A percentile compares a stretch with the other conserved stretches of the same genome.
These are phyloP conservation scores for Penicillium ochrochloron DNA, from an alignment of 495 filamentous ascomycete genomes.

Conservation along the genomic window DNA sequence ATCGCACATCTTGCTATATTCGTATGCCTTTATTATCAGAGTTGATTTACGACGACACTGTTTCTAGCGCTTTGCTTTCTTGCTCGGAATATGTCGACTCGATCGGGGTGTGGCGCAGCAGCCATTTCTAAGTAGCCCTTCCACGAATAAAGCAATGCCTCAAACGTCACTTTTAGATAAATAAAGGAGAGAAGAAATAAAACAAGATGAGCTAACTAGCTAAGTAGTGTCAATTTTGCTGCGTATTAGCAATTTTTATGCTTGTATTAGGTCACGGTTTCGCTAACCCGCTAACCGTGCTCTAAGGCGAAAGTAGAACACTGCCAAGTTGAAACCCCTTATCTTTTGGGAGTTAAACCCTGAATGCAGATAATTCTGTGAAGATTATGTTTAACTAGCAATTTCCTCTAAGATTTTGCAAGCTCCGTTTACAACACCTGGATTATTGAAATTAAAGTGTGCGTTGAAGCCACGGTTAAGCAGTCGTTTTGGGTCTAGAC, in stretches of 20 bases:
- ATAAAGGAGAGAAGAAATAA: not conserved
- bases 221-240: constrained; percentile 1
- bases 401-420: not conserved
- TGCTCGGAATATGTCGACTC: no score
- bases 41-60: no score
- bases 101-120: no score
- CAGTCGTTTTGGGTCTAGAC: not conserved
- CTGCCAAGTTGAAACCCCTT: not conserved
- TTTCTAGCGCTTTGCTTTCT: no score
- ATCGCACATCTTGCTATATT: constrained; percentile 17
- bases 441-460: constrained; percentile 8
- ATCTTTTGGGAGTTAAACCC: no score
- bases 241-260: not conserved
- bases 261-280: not conserved
- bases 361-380: constrained; percentile 5
- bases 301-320: not conserved
- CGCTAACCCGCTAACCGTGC: not conserved
- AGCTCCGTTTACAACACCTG: constrained; percentile 2
- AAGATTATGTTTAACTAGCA: constrained; percentile 8
- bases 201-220: not conserved
- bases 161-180: not conserved
- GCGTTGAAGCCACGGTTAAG: constrained; percentile 3
- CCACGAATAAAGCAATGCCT: not conserved
- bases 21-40: not conserved
- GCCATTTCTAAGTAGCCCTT: no score